These are phyloP conservation scores for Gossypium bickii DNA, from an alignment of 345 rosid species.

Conservation along the genomic window DNA sequence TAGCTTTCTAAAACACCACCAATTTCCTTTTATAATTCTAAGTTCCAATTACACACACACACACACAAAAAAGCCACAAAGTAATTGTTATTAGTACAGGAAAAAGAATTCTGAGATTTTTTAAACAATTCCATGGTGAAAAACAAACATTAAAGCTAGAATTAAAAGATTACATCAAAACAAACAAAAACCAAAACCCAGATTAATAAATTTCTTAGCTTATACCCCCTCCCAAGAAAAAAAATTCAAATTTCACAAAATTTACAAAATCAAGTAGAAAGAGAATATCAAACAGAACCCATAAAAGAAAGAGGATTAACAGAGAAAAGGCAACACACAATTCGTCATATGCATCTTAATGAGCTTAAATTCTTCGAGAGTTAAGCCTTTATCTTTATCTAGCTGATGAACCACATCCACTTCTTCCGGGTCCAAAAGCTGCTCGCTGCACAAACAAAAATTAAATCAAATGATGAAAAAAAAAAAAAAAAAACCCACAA, in stretches of 20 bases:
- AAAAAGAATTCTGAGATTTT: background rate
- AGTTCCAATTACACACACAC: background rate
- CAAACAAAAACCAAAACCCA: constrained; percentile 11
- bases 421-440: constrained; percentile 81
- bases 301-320: background rate
- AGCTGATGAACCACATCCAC: constrained; percentile 65
- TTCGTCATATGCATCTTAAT: constrained; percentile 80
- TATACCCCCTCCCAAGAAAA: background rate
- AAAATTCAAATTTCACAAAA: constrained; percentile 5
- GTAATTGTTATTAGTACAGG: background rate
- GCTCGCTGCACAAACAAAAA: constrained; percentile 49
- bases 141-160: background rate
- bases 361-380: constrained; percentile 82
- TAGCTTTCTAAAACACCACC: background rate
- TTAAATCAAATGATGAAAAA: background rate
- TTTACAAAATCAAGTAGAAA: background rate
- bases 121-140: background rate
- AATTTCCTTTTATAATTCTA: background rate
- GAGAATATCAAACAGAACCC: constrained; percentile 6
- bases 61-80: background rate
- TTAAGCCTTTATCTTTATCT: constrained; percentile 79
- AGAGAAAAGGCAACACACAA: constrained; percentile 33
- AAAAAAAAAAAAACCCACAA: background rate
- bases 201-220: background rate
- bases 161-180: background rate